A percentile compares a stretch with the other conserved stretches of the same genome.
Conservation (phyloP, 2,329 filamentous ascomycete species). For the Epichloe elymi region DNA sequence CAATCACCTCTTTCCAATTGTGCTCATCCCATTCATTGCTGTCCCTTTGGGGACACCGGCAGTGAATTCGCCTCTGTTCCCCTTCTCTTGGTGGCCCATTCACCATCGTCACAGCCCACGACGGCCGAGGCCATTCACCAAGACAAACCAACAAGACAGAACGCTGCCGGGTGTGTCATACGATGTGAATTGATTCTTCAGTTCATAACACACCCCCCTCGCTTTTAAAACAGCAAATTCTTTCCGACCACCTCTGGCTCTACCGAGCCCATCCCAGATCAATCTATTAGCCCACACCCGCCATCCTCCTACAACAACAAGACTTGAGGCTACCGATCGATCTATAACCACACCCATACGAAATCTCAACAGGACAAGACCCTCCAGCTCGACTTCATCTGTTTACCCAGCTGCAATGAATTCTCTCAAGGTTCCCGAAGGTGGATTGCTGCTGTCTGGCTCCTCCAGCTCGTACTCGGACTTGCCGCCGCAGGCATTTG, state of each 20-base stretch:
- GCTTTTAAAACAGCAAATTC: neutral
- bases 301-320: neutral
- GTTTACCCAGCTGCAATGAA: conserved; percentile 27
- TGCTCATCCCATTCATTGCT: conserved; percentile 8
- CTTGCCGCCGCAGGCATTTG: conserved; percentile 42
- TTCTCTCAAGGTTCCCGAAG: conserved; percentile 41
- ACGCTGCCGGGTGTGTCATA: neutral
- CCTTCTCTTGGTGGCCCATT: neutral
- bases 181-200: conserved; percentile 1
- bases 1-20: conserved; percentile 8
- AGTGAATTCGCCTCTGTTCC: conserved; percentile 10
- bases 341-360: neutral
- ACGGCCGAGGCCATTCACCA: conserved; percentile 1
- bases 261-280: neutral
- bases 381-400: neutral
- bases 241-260: neutral
- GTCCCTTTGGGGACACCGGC: conserved; percentile 11
- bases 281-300: neutral
- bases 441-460: conserved; percentile 44
- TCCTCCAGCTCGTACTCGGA: conserved; percentile 29
- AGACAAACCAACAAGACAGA: conserved; percentile 6
- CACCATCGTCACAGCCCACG: neutral
- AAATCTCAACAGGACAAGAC: neutral
- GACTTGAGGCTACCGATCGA: neutral
- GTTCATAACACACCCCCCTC: neutral